Evolutionary conservation across 345 rosid genomes (phyloP).

Genomic region (Arabidopsis arenosa): DNA sequence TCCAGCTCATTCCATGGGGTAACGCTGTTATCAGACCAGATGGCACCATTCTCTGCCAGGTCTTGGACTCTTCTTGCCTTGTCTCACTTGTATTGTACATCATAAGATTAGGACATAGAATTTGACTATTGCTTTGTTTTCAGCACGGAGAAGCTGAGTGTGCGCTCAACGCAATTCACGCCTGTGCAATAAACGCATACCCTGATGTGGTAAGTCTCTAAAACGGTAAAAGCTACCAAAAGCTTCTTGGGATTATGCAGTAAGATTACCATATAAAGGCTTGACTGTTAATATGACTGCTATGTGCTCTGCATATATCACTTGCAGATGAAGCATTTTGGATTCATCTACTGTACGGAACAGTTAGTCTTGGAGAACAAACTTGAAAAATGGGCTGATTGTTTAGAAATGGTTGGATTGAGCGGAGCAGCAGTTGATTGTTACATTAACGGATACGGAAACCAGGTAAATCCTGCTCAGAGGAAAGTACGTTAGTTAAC

Average conservation of each 20-base stretch:
- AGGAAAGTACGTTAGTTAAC: neutral
- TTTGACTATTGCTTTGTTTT: neutral
- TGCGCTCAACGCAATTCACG: conserved; percentile 57
- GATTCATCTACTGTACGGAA: conserved; percentile 61
- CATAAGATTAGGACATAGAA: neutral
- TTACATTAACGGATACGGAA: conserved; percentile 60
- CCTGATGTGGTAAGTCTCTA: conserved; percentile 58
- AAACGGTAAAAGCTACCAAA: neutral
- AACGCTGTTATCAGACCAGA: conserved; percentile 52
- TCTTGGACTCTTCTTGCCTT: conserved; percentile 39
- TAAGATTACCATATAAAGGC: neutral
- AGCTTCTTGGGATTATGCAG: neutral
- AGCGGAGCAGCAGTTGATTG: conserved; percentile 54
- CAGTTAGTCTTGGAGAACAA: conserved; percentile 50
- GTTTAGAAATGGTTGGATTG: conserved; percentile 53
- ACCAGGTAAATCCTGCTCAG: conserved; percentile 48
- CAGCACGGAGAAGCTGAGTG: conserved; percentile 76
- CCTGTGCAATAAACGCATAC: conserved; percentile 58
- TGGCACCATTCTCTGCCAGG: conserved; percentile 74
- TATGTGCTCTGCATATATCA: neutral
- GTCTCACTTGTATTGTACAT: conserved; percentile 3
- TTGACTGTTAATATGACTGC: neutral
- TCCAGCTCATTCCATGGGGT: conserved; percentile 86
- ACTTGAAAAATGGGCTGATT: conserved; percentile 54
- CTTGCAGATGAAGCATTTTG: conserved; percentile 59